Evolutionary conservation across 345 rosid genomes (phyloP).

Genomic region (Euphorbia lathyris): DNA sequence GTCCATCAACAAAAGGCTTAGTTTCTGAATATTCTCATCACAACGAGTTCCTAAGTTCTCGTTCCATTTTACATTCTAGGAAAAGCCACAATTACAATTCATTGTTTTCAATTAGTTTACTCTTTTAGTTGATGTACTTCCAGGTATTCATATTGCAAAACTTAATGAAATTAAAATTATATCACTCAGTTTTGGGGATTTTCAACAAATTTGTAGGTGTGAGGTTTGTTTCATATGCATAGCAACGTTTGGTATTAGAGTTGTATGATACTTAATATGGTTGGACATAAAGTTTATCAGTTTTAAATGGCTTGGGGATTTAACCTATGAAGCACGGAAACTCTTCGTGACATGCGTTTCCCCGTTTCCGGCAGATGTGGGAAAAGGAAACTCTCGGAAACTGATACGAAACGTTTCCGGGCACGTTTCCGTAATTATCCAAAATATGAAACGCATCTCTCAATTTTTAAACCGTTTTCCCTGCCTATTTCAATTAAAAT

Average conservation of each 20-base stretch:
- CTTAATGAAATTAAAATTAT: neutral
- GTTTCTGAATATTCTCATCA: neutral
- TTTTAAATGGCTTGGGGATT: neutral
- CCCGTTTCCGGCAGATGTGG: too few relatives aligned
- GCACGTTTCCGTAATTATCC: too few relatives aligned
- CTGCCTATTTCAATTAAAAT: too few relatives aligned
- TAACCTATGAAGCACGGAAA: too few relatives aligned
- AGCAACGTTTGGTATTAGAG: neutral
- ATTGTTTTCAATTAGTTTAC: neutral
- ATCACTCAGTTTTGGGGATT: neutral
- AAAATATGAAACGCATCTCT: too few relatives aligned
- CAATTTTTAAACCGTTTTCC: too few relatives aligned
- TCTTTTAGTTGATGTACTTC: neutral
- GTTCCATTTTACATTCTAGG: neutral
- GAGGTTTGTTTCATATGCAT: neutral
- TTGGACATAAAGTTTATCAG: neutral
- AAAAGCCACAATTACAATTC: neutral
- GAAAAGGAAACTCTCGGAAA: too few relatives aligned
- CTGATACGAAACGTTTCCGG: too few relatives aligned
- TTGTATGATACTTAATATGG: neutral
- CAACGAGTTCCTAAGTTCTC: neutral
- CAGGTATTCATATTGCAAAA: neutral
- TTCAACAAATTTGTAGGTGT: neutral
- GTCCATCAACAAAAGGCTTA: neutral
- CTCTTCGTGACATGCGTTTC: too few relatives aligned